Percentiles rank a stretch among this genome's conserved stretches.
Conservation (phyloP, 1,284 basidiomycete species). For the Ceratobasidium sp. region DNA sequence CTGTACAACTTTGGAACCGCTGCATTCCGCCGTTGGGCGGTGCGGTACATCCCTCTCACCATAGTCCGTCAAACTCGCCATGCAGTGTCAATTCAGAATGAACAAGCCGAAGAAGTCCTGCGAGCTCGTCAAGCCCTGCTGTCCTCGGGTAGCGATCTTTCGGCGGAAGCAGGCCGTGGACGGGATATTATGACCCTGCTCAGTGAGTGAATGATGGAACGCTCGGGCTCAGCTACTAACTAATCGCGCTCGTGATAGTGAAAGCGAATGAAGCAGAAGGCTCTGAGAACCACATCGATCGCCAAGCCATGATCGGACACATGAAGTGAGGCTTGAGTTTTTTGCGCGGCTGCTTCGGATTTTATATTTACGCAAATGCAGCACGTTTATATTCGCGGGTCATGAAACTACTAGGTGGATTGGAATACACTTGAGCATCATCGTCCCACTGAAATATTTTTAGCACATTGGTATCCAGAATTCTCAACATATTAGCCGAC, state of each 20-base stretch:
- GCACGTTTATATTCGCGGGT: slow-evolving; percentile 24
- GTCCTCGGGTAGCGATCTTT: slow-evolving; percentile 45
- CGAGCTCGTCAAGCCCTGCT: slow-evolving; percentile 47
- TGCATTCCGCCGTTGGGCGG: slow-evolving; percentile 56
- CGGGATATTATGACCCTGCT: slow-evolving; percentile 62
- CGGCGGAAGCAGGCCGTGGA: slow-evolving; percentile 45
- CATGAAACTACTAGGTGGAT: slow-evolving; percentile 46
- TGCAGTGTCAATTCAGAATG: slow-evolving; percentile 59
- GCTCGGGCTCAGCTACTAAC: too few species aligned
- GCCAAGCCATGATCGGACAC: slow-evolving; percentile 55
- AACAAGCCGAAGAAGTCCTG: slow-evolving; percentile 55
- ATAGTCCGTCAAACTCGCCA: slow-evolving; percentile 56
- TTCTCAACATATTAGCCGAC: slow-evolving; percentile 67
- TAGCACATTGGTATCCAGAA: slow-evolving; percentile 72
- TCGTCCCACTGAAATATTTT: neutral
- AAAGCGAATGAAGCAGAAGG: slow-evolving; percentile 51
- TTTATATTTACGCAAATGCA: neutral
- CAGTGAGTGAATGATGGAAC: too few species aligned
- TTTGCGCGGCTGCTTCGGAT: too few species aligned
- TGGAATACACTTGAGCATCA: neutral
- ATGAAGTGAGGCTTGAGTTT: slow-evolving; percentile 56
- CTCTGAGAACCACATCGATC: slow-evolving; percentile 52
- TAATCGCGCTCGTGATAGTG: slow-evolving; percentile 47
- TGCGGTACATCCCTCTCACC: slow-evolving; percentile 55
- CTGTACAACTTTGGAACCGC: slow-evolving; percentile 45